Evolutionary conservation across 164 flowering plant genomes (phyloP).

Genomic region (Vitis cinerea): DNA sequence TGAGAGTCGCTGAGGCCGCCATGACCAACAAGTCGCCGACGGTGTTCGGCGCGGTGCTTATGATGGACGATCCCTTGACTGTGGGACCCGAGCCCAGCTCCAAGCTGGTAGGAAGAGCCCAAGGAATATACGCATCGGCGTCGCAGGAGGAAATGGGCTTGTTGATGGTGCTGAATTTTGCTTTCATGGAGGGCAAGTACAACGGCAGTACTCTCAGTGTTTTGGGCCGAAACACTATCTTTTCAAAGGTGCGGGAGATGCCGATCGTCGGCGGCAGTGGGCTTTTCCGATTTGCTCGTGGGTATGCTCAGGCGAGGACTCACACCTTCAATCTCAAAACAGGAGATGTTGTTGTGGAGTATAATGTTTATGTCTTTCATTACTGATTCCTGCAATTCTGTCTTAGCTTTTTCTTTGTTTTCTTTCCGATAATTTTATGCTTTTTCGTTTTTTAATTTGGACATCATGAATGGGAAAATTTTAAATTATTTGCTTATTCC

Average conservation of each 20-base stretch:
- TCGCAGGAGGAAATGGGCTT: slow-evolving; percentile 13
- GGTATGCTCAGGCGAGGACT: slow-evolving; percentile 26
- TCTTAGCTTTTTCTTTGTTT: too few species aligned
- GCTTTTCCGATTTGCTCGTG: slow-evolving; percentile 32
- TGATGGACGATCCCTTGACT: slow-evolving; percentile 31
- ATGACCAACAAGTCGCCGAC: slow-evolving; percentile 9
- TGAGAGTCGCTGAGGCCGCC: slow-evolving; percentile 19
- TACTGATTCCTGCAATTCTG: slow-evolving; percentile 11
- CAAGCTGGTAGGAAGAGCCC: slow-evolving; percentile 23
- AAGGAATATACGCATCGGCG: slow-evolving; percentile 25
- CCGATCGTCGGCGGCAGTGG: slow-evolving; percentile 38
- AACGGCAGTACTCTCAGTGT: slow-evolving; percentile 31
- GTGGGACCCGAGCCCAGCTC: slow-evolving; percentile 15
- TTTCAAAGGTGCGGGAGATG: slow-evolving; percentile 24
- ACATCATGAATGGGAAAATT: too few species aligned
- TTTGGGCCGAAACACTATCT: slow-evolving; percentile 24
- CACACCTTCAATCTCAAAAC: slow-evolving; percentile 6
- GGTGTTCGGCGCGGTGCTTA: slow-evolving; percentile 17
- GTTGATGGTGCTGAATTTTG: slow-evolving; percentile 22
- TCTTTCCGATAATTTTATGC: too few species aligned
- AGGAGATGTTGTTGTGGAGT: slow-evolving; percentile 27
- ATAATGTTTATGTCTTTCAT: slow-evolving; percentile 27
- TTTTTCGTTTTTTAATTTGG: too few species aligned
- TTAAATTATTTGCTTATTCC: too few species aligned
- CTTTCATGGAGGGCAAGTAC: slow-evolving; percentile 26